Evolutionary conservation across 257 asterid genomes (phyloP), one percentile per base, ranked within the genome.

Genomic region (Solanum phureja): DNA sequence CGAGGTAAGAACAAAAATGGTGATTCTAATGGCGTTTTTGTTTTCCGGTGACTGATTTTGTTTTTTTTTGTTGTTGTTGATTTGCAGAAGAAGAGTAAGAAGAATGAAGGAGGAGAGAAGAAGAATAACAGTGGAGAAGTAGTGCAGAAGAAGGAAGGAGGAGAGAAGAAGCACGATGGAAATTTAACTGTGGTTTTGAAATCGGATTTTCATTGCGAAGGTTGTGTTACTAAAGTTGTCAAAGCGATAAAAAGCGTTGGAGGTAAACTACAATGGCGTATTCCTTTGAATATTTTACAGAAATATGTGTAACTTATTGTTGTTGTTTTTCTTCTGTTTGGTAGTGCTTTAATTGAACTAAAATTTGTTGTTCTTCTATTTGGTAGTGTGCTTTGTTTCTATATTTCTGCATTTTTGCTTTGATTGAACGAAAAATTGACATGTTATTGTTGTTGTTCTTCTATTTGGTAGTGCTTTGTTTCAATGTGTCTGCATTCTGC

Each of bases 121-220:
- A 94, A 73, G 62, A 94, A 91, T 12, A 85, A 40, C 16, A 75
- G 62, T 7, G 83, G 34, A 16, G 83, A 38, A 27, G 23, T 42
- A 9, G 21, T 13, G 12, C 35, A 4, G 84, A 79, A 79, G 64
- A 79, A 79, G 37, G 84, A 40, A 76, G 71, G 79, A 40, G 40
- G 44, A 58, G 46, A 3, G 33, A 44, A 42, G 18, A 14, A 77
- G 62, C 24, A 34, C 21, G 83, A 69, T 7, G 52, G 73, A 7
- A 72, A 46, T 18, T 88, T 75, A 56, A 92, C 93, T 44, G 94
- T 95, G 14, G 93, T 96, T 62, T 79, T 95, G 87, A 96, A 93
- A 76, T 86, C 93, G 2, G 98, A 96, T 86, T 89, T 96, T 90
- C 98, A 95, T 84, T 96, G 99, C 29, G 97, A 94, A 2, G 99